phyloP scores from a whole-genome alignment of 352 stramenopile species.

The Peronospora destructor region DNA sequence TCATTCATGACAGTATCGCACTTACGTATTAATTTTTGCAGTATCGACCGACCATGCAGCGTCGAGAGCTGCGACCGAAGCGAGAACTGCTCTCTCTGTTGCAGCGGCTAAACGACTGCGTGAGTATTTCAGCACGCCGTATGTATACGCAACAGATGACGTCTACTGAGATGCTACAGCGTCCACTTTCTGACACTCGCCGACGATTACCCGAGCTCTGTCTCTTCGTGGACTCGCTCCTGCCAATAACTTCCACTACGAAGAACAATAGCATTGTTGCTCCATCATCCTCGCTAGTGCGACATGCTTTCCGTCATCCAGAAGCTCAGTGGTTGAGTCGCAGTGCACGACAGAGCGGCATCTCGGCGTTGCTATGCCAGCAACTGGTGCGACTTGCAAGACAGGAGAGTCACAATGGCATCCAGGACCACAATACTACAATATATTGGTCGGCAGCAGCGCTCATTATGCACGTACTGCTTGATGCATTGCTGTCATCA shows the following conservation, averaged over 20 bases:
- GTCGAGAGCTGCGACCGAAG: slow-evolving; percentile 12
- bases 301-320: slow-evolving; percentile 32
- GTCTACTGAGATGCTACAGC: slow-evolving; percentile 20
- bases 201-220: slow-evolving; percentile 42
- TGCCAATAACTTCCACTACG: not conserved
- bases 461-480: slow-evolving; percentile 32
- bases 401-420: not conserved
- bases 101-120: slow-evolving; percentile 35
- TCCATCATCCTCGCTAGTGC: slow-evolving; percentile 11
- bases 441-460: slow-evolving; percentile 4
- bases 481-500: slow-evolving; percentile 41
- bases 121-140: slow-evolving; percentile 37
- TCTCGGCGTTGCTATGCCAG: slow-evolving; percentile 42
- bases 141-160: slow-evolving; percentile 43
- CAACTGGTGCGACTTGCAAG: slow-evolving; percentile 36
- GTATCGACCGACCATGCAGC: not conserved
- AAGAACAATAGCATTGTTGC: not conserved
- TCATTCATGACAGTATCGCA: not conserved
- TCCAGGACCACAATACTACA: not conserved
- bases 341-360: slow-evolving; percentile 48
- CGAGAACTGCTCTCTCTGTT: slow-evolving; percentile 13
- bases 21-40: not conserved
- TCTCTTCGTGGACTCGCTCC: slow-evolving; percentile 33
- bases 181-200: slow-evolving; percentile 24
- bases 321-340: slow-evolving; percentile 51